Evolutionary conservation across 106 monocot species (phyloP), one percentile per base, ranked within the genome.

Genomic region (Acorus calamus): DNA sequence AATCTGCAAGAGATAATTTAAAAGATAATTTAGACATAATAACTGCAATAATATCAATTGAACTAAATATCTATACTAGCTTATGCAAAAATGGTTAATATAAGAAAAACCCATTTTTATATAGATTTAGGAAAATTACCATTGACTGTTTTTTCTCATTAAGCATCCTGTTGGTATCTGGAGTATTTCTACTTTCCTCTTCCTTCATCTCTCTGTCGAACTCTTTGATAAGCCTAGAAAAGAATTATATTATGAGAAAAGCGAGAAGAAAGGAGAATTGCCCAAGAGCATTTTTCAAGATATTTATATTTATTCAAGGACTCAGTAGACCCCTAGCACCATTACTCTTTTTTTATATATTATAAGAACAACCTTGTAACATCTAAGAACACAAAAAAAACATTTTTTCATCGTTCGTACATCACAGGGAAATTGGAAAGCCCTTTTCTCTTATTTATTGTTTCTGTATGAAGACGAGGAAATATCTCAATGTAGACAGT

Each of bases 181-280:
- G 55, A 42, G 56, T 61, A 52, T 70, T 84, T 74, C 70, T 55
- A 11, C 57, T 61, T 72, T 80, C 84, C 62, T 67, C 80, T 63
- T 68, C 77, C 56, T 74, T 84, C 57, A 64, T 60, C 49, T 65
- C 76, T 71, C 70, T 66, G 44, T 84, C 84, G 63, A 84, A 84
- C 3, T 80, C 84, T 59, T 80, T 80, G 52, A 84, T 84, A 59
- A 84, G 77, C 60, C 84, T 84, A 62, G 52, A 46, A 63, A 14
- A 10, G 7, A n/a, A 56, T 8, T n/a, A 10, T 56, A 10, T 56
- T 14, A 10, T 56, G 11, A 10, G 8, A 56, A 11, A 14, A 56
- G 56, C 0, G 11, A 12, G 11, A 56, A 56, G 1, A 53, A 8
- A 66, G 5, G 9, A 6, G 9, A 53, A 53, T 2, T 48, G 5